Evolutionary conservation across 2,329 filamentous ascomycete species (phyloP).

Genomic region (Colletotrichum sp.): DNA sequence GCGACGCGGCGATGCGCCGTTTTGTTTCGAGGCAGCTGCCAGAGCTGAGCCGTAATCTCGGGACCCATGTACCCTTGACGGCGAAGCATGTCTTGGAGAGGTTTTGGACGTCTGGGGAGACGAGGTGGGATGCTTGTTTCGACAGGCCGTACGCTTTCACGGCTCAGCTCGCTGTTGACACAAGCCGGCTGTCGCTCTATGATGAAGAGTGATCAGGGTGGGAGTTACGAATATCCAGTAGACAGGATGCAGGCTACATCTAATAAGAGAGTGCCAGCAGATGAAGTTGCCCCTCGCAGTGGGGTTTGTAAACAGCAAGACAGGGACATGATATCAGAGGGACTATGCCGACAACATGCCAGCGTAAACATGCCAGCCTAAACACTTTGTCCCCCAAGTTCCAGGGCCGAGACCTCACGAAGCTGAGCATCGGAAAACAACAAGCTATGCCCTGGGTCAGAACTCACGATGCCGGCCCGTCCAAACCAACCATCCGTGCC

Average conservation of each 20-base stretch:
- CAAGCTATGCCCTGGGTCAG: background rate
- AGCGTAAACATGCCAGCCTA: background rate
- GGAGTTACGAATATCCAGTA: background rate
- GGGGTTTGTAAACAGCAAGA: background rate
- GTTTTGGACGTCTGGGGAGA: background rate
- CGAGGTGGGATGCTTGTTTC: constrained; percentile 6
- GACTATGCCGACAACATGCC: background rate
- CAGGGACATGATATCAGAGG: background rate
- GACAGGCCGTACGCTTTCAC: constrained; percentile 11
- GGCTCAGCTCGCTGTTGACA: constrained; percentile 25
- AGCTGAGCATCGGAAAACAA: background rate
- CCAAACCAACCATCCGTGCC: background rate
- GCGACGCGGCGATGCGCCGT: background rate
- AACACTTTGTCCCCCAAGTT: background rate
- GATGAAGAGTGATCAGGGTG: background rate
- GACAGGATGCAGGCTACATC: background rate
- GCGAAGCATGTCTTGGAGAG: background rate
- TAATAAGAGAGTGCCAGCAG: background rate
- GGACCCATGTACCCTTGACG: background rate
- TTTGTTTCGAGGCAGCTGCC: background rate
- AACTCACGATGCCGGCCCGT: background rate
- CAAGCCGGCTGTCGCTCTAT: background rate
- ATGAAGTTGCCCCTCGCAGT: background rate
- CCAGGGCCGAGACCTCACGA: background rate
- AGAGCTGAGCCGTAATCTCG: background rate